Percentiles rank a stretch among this genome's conserved stretches.
These are phyloP conservation scores for Aegilops umbellulata DNA, from an alignment of 176 grass and related monocot genomes.

Conservation along the genomic window DNA sequence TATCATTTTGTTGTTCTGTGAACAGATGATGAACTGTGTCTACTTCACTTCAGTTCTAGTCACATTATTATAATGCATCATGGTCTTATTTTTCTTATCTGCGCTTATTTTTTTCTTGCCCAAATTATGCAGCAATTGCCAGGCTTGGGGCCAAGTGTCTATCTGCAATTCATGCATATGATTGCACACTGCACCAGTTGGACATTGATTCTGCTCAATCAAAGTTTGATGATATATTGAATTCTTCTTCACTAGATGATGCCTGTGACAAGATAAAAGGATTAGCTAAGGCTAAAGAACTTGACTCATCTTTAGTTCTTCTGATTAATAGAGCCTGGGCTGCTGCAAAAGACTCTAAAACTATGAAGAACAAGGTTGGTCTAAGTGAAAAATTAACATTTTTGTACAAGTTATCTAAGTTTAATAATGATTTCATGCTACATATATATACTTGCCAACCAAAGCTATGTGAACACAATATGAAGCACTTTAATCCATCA, in stretches of 20 bases:
- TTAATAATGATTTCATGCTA: slow-evolving; percentile 3
- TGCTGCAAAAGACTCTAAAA: slow-evolving; percentile 77
- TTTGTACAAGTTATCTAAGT: background rate
- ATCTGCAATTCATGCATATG: slow-evolving; percentile 81
- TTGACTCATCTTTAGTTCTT: slow-evolving; percentile 93
- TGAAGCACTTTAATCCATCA: background rate
- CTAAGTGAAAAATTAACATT: background rate
- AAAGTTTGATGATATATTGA: slow-evolving; percentile 88
- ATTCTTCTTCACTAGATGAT: slow-evolving; percentile 84
- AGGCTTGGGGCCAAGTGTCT: slow-evolving; percentile 92
- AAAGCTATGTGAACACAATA: background rate
- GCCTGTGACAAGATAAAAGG: slow-evolving; percentile 68
- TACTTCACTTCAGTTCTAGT: background rate
- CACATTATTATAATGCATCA: background rate
- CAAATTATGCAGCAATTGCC: slow-evolving; percentile 58
- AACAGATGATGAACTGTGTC: background rate
- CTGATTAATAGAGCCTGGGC: slow-evolving; percentile 89
- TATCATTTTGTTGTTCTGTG: background rate
- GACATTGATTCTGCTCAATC: slow-evolving; percentile 68
- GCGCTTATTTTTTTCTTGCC: background rate
- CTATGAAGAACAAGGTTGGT: slow-evolving; percentile 68
- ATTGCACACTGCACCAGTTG: slow-evolving; percentile 69
- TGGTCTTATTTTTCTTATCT: background rate
- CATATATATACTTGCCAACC: background rate
- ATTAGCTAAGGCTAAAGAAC: slow-evolving; percentile 79